These are phyloP conservation scores for Apiospora malaysiana DNA, from an alignment of 2,329 filamentous ascomycete species.

Conservation along the genomic window DNA sequence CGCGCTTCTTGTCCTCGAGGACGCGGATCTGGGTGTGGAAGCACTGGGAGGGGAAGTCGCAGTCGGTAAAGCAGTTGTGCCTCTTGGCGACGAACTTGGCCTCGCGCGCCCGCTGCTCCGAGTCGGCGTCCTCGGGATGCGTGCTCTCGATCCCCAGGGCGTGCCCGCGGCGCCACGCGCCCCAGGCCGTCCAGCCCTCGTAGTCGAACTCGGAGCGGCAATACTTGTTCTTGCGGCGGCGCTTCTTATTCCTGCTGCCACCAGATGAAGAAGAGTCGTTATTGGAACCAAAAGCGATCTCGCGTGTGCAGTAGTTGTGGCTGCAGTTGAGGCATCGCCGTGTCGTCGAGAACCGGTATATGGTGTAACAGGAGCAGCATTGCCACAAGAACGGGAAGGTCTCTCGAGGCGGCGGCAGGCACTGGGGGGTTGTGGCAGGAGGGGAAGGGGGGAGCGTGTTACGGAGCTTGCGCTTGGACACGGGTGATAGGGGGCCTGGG, in stretches of 20 bases:
- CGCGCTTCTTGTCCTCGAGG: neutral
- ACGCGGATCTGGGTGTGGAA: slow-evolving; percentile 43
- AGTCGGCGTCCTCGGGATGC: slow-evolving; percentile 29
- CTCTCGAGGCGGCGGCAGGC: slow-evolving; percentile 32
- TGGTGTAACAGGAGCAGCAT: slow-evolving; percentile 39
- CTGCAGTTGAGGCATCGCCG: slow-evolving; percentile 41
- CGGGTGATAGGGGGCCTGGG: neutral
- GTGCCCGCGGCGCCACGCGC: slow-evolving; percentile 37
- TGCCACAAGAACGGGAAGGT: slow-evolving; percentile 42
- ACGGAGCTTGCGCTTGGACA: neutral
- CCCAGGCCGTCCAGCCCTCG: slow-evolving; percentile 38
- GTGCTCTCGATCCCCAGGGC: slow-evolving; percentile 30
- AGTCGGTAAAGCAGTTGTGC: slow-evolving; percentile 36
- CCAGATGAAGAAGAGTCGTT: neutral
- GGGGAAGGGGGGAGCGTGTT: neutral
- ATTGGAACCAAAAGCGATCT: slow-evolving; percentile 22
- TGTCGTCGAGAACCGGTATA: slow-evolving; percentile 42
- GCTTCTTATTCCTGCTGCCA: slow-evolving; percentile 27
- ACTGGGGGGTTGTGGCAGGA: neutral
- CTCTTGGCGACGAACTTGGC: slow-evolving; percentile 29
- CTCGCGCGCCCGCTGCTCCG: slow-evolving; percentile 36
- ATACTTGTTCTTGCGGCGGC: slow-evolving; percentile 19
- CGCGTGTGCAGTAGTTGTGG: slow-evolving; percentile 34
- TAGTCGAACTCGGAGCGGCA: slow-evolving; percentile 40
- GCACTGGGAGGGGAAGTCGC: slow-evolving; percentile 51